Base-by-base conservation (phyloP, 2,329 filamentous ascomycete genomes). In the Diaporthe batatas region DNA sequence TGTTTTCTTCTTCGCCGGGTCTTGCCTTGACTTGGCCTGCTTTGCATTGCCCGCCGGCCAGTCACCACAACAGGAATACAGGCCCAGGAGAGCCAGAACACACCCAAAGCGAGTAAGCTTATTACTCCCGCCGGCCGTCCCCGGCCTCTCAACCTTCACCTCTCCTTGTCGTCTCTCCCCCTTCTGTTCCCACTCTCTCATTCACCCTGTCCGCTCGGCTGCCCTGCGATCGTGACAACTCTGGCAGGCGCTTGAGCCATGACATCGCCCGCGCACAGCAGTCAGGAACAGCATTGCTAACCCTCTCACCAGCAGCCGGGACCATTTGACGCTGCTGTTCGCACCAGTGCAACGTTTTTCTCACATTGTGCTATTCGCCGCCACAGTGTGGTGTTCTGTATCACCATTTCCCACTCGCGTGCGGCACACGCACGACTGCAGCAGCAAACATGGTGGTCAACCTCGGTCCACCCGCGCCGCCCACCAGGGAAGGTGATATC, bases 391-490 rank as follows among this genome's bases (percentile, higher is more conserved):
- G 25, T 67, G 1, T 67, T 53, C 47, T 53, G 49, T 54, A 62
- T 62, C 68, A 62, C 57, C 32, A 53, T 21, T 25, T 21, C 18
- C n/a, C 18, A 34, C 21, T 49, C 62, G 47, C 47, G 32, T 53
- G n/a, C 44, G 23, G 29, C n/a, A 34, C 62, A 29, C 47, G n/a
- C 62, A 49, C 42, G 25, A 42, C 44, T 47, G 58, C 47, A 49
- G 58, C 47, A 49, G 39, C 47, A 32, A 65, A 64, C 73, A 72
- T 53, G 49, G 71, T 74, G 44, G 62, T 65, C 51, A 44, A n/a
- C 39, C 71, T 74, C 25, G 65, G 65, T 34, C 71, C 73, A 54
- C 73, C 73, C 42, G 70, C 70, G 25, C 73, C 73, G 44, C 65
- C 73, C 25, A 74, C 73, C 7, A 47, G 73, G 12, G 59, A 73